Percentiles rank a stretch among this genome's conserved stretches.
Conservation (phyloP, 805 yeast genomes). For the Myxozyma lipomycoides region DNA sequence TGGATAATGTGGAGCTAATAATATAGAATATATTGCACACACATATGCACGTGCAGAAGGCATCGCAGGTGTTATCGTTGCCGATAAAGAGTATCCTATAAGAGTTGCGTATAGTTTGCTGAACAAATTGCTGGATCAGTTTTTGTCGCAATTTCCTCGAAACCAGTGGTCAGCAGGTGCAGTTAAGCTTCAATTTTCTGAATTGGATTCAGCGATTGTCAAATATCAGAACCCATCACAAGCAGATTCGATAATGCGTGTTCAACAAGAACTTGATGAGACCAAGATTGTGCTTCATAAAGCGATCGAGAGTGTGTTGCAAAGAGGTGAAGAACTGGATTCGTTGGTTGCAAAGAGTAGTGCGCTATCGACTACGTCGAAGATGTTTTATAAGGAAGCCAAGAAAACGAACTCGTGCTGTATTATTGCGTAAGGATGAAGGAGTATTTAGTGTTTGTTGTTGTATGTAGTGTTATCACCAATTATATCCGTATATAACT, state of each 20-base stretch:
- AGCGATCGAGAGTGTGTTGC: slow-evolving; percentile 88
- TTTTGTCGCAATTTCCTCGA: slow-evolving; percentile 74
- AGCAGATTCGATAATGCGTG: slow-evolving; percentile 95
- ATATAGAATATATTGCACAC: slow-evolving; percentile 71
- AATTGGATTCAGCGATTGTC: slow-evolving; percentile 62
- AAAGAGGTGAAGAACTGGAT: slow-evolving; percentile 94
- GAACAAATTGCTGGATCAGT: slow-evolving; percentile 88
- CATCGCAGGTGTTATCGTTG: slow-evolving; percentile 81
- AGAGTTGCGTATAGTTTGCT: slow-evolving; percentile 92
- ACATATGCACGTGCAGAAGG: slow-evolving; percentile 89
- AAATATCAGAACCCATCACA: slow-evolving; percentile 96
- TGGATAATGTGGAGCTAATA: background rate
- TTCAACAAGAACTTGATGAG: slow-evolving; percentile 96
- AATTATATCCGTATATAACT: too few relatives aligned
- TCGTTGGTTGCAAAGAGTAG: slow-evolving; percentile 92
- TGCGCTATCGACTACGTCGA: slow-evolving; percentile 79
- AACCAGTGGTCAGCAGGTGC: slow-evolving; percentile 53
- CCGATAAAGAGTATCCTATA: slow-evolving; percentile 94
- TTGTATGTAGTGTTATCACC: too few relatives aligned
- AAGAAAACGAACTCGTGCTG: slow-evolving; percentile 89
- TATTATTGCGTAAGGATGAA: slow-evolving; percentile 51
- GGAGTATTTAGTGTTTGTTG: too few relatives aligned
- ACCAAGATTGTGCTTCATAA: slow-evolving; percentile 94
- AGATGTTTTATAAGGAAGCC: slow-evolving; percentile 96
- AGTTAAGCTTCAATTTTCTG: slow-evolving; percentile 46